Evolutionary conservation across 2,329 filamentous ascomycete genomes (phyloP).

Genomic region (Arthroderma sp.): DNA sequence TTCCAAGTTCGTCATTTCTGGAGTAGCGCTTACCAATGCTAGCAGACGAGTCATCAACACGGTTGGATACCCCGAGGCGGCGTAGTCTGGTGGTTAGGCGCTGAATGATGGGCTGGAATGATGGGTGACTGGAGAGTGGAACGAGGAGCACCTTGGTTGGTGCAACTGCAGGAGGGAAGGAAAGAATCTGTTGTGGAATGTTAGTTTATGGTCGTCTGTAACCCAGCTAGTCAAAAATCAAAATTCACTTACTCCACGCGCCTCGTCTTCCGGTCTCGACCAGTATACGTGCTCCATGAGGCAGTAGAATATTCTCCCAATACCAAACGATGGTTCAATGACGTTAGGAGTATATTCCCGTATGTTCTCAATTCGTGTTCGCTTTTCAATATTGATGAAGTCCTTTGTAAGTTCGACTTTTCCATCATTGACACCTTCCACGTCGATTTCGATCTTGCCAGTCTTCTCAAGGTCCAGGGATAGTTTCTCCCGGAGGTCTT

Average conservation of each 20-base stretch:
- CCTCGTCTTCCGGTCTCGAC: constrained; percentile 72
- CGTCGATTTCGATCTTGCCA: constrained; percentile 65
- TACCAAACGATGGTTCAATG: constrained; percentile 95
- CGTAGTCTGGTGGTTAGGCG: constrained; percentile 64
- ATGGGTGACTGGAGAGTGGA: constrained; percentile 66
- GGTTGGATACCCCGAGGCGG: constrained; percentile 62
- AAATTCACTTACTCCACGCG: constrained; percentile 61
- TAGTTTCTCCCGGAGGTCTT: constrained; percentile 69
- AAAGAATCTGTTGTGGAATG: constrained; percentile 43
- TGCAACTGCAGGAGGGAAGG: constrained; percentile 65
- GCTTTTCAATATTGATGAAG: constrained; percentile 69
- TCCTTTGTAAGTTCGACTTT: constrained; percentile 70
- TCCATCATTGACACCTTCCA: constrained; percentile 52
- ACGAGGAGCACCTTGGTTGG: constrained; percentile 91
- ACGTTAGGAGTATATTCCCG: constrained; percentile 92
- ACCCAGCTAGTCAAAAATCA: not conserved
- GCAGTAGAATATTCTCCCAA: constrained; percentile 84
- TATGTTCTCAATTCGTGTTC: constrained; percentile 66
- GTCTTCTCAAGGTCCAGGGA: constrained; percentile 58
- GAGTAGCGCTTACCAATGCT: constrained; percentile 91
- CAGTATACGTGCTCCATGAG: constrained; percentile 94
- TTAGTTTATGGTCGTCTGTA: not conserved
- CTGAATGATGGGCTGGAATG: constrained; percentile 66
- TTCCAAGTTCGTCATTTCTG: constrained; percentile 91
- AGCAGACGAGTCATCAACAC: constrained; percentile 78